Conservation (phyloP, 2,329 filamentous ascomycete species). For the Aureobasidium sp. region DNA sequence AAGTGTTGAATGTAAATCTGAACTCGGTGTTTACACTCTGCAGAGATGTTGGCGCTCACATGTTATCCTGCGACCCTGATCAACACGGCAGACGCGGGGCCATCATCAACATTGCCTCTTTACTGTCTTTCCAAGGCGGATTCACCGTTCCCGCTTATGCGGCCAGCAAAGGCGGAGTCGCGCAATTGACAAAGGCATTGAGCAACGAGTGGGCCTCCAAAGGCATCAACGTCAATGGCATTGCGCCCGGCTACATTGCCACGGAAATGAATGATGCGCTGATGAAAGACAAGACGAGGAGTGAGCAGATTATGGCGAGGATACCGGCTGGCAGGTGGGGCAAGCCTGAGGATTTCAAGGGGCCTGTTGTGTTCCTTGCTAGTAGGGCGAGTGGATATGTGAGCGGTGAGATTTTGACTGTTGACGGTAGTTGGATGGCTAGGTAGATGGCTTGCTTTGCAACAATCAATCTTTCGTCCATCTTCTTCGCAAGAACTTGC, state of each 20-base stretch:
- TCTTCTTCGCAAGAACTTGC: too few relatives aligned
- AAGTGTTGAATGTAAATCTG: slow-evolving; percentile 81
- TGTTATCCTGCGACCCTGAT: slow-evolving; percentile 50
- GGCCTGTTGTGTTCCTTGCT: slow-evolving; percentile 67
- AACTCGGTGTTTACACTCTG: slow-evolving; percentile 69
- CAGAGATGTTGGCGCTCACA: slow-evolving; percentile 70
- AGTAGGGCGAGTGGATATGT: slow-evolving; percentile 72
- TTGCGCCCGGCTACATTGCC: slow-evolving; percentile 82
- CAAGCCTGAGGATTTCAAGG: slow-evolving; percentile 78
- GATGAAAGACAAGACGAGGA: slow-evolving; percentile 60
- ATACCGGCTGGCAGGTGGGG: slow-evolving; percentile 85
- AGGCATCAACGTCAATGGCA: slow-evolving; percentile 77
- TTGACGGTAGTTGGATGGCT: slow-evolving; percentile 68
- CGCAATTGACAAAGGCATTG: slow-evolving; percentile 75
- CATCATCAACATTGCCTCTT: slow-evolving; percentile 77
- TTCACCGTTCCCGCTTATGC: slow-evolving; percentile 84
- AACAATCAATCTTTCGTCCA: too few relatives aligned
- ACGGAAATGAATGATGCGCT: slow-evolving; percentile 93
- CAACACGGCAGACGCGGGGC: slow-evolving; percentile 52
- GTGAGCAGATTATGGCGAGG: slow-evolving; percentile 64
- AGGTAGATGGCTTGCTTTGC: not conserved
- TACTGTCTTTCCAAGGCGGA: slow-evolving; percentile 79
- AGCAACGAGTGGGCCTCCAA: slow-evolving; percentile 78
- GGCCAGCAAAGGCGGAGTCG: slow-evolving; percentile 75
- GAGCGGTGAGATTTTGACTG: slow-evolving; percentile 69